Conservation (phyloP, 495 filamentous ascomycete genomes). For the Talaromyces proteolyticus region DNA sequence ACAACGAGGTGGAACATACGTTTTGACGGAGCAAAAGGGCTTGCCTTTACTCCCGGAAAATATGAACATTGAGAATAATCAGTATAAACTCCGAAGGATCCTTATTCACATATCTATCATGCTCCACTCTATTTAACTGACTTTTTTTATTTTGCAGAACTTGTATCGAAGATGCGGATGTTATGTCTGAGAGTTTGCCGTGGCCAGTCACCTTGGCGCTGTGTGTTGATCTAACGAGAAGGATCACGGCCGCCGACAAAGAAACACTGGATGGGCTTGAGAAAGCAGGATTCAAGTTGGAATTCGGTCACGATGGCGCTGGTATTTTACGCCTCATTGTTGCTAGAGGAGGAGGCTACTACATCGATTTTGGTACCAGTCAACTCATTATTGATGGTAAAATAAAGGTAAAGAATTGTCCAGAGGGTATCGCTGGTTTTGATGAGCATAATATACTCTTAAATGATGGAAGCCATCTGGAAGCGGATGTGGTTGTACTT, state of each 20-base stretch:
- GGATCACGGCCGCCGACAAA: conserved; percentile 44
- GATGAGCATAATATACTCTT: no score
- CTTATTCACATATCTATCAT: no score
- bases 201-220: no score
- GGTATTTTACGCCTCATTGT: conserved; percentile 54
- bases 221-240: conserved; percentile 44
- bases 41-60: no score
- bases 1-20: conserved; percentile 70
- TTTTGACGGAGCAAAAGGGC: conserved; percentile 55
- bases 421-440: conserved; percentile 61
- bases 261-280: conserved; percentile 52
- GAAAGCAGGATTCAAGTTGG: conserved; percentile 61
- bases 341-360: conserved; percentile 69
- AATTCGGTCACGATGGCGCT: conserved; percentile 56
- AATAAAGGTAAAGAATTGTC: conserved; percentile 68
- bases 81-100: no score
- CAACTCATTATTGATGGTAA: conserved; percentile 70
- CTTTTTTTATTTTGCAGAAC: no score
- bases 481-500: conserved; percentile 76
- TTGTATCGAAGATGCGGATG: conserved; percentile 57
- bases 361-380: conserved; percentile 69
- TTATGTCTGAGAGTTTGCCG: conserved; percentile 53
- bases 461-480: conserved; percentile 62
- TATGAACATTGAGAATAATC: no score
- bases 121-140: no score